Evolutionary conservation across 2,329 filamentous ascomycete genomes (phyloP).

Genomic region (Nannizziopsis barbatae): DNA sequence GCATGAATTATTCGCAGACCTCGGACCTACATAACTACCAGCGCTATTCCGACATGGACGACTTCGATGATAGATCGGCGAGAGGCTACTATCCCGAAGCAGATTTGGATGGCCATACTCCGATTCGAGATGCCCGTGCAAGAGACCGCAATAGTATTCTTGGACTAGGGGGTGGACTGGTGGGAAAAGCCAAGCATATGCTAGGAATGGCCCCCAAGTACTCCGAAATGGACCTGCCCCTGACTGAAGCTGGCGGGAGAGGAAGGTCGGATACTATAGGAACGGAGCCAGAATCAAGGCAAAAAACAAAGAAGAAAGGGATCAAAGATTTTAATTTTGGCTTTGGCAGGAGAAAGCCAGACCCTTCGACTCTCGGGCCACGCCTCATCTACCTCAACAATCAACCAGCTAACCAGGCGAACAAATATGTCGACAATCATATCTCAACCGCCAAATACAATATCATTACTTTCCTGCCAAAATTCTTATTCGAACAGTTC

Average conservation of each 20-base stretch:
- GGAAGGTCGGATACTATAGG: conserved; percentile 36
- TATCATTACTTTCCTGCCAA: conserved; percentile 78
- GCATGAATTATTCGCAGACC: conserved; percentile 56
- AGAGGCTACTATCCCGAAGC: conserved; percentile 63
- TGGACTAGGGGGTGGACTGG: conserved; percentile 70
- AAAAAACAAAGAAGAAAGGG: conserved; percentile 48
- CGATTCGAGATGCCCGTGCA: conserved; percentile 40
- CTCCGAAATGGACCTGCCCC: conserved; percentile 93
- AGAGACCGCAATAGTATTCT: conserved; percentile 81
- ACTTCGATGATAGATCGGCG: conserved; percentile 63
- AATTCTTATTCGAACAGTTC: conserved; percentile 97
- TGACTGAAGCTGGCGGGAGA: conserved; percentile 63
- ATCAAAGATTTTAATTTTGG: conserved; percentile 82
- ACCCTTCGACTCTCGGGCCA: conserved; percentile 83
- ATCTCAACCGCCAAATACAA: conserved; percentile 99
- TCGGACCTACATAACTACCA: conserved; percentile 81
- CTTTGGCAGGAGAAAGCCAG: conserved; percentile 70
- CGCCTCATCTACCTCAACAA: conserved; percentile 95
- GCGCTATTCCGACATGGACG: conserved; percentile 81
- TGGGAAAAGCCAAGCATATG: conserved; percentile 81
- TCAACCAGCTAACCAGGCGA: conserved; percentile 73
- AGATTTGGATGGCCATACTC: conserved; percentile 34
- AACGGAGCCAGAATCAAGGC: conserved; percentile 32
- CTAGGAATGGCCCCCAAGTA: conserved; percentile 78
- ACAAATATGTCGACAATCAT: conserved; percentile 93